phyloP scores from a whole-genome alignment of 176 grass and related monocot species.

The Oryza longistaminata region DNA sequence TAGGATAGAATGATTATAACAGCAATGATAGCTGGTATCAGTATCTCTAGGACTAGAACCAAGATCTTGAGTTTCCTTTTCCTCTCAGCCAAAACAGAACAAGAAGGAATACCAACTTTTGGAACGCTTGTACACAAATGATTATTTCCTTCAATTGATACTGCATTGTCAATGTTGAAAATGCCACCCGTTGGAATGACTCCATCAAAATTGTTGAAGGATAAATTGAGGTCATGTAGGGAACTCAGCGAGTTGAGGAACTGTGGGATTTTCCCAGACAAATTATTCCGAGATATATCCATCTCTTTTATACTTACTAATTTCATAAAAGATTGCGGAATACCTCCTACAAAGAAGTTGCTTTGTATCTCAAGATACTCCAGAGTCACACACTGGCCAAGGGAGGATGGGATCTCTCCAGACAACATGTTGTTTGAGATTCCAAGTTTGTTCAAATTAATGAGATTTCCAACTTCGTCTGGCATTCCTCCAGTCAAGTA shows the following conservation, averaged over 20 bases:
- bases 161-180: slow-evolving; percentile 16
- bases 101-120: slow-evolving; percentile 2
- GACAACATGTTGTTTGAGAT: neutral
- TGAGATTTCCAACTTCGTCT: no score
- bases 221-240: slow-evolving; percentile 42
- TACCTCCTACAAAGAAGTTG: slow-evolving; percentile 50
- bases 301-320: slow-evolving; percentile 33
- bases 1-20: neutral
- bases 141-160: slow-evolving; percentile 46
- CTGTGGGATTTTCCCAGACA: slow-evolving; percentile 44
- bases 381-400: slow-evolving; percentile 45
- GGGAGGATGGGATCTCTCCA: slow-evolving; percentile 37
- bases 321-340: slow-evolving; percentile 43
- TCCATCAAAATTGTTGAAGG: slow-evolving; percentile 63
- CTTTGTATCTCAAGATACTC: slow-evolving; percentile 50
- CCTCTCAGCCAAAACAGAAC: neutral
- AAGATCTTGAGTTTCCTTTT: slow-evolving; percentile 4
- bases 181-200: slow-evolving; percentile 11
- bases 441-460: no score
- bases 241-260: slow-evolving; percentile 24
- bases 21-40: slow-evolving; percentile 5
- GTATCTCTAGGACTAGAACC: neutral
- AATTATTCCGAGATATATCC: slow-evolving; percentile 57
- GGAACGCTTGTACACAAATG: slow-evolving; percentile 28
- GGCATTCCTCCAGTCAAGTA: no score